phyloP scores from a whole-genome alignment of 164 flowering plant species.

The grape (Vitis vinifera) region DNA sequence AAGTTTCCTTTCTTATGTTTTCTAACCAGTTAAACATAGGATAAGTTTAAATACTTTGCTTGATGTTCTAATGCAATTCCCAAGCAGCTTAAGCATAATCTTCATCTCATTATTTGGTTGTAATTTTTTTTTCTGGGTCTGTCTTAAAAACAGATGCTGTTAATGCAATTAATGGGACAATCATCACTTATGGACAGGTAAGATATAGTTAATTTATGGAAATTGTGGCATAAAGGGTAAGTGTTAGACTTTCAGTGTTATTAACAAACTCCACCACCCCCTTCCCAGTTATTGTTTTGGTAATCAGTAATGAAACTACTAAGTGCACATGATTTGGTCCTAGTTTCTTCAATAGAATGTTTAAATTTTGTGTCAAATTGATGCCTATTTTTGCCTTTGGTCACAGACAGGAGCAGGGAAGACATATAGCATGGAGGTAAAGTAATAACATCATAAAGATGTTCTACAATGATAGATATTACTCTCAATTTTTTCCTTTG shows the following conservation, averaged over 20 bases:
- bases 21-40: background rate
- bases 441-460: background rate
- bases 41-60: background rate
- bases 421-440: constrained; percentile 95
- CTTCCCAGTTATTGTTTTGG: too few species aligned
- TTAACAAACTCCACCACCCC: too few species aligned
- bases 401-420: constrained; percentile 95
- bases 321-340: too few species aligned
- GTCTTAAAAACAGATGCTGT: constrained; percentile 49
- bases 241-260: too few species aligned
- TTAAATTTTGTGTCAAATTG: background rate
- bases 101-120: background rate
- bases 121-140: background rate
- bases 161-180: constrained; percentile 71
- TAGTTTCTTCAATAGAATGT: too few species aligned
- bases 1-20: background rate
- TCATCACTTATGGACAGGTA: constrained; percentile 91
- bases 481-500: background rate
- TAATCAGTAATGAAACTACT: too few species aligned
- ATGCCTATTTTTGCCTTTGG: constrained; percentile 11
- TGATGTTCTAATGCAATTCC: background rate
- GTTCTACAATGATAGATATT: background rate
- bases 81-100: background rate
- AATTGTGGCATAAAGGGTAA: too few species aligned
- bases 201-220: background rate